phyloP scores from a whole-genome alignment of 441 rosid genomes.

The Corymbia calophylla region DNA sequence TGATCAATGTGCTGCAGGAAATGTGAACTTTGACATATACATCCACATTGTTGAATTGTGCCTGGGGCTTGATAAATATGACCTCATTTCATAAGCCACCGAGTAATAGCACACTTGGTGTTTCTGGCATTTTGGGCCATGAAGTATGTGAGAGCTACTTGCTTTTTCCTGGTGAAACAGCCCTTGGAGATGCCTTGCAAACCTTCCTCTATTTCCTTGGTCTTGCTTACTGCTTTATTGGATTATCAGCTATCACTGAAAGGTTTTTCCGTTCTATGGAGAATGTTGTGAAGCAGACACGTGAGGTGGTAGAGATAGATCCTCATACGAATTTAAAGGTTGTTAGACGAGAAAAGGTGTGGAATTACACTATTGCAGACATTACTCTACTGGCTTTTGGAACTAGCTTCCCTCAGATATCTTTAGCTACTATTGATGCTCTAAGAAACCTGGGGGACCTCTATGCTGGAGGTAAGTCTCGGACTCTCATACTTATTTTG shows the following conservation, averaged over 20 bases:
- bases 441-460: slow-evolving; percentile 53
- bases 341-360: slow-evolving; percentile 58
- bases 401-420: slow-evolving; percentile 95
- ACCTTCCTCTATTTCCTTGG: slow-evolving; percentile 47
- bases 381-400: slow-evolving; percentile 87
- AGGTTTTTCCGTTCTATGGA: slow-evolving; percentile 88
- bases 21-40: neutral
- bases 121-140: slow-evolving; percentile 14
- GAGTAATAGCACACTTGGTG: slow-evolving; percentile 6
- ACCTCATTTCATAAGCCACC: slow-evolving; percentile 12
- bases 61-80: slow-evolving; percentile 15
- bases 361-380: slow-evolving; percentile 92
- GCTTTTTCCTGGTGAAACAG: slow-evolving; percentile 45
- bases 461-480: slow-evolving; percentile 72
- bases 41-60: neutral
- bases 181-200: slow-evolving; percentile 34
- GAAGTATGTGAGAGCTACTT: slow-evolving; percentile 61
- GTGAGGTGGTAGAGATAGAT: slow-evolving; percentile 58
- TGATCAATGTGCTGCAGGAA: neutral
- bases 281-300: slow-evolving; percentile 80
- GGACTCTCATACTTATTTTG: neutral
- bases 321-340: slow-evolving; percentile 42
- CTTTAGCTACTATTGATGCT: slow-evolving; percentile 91
- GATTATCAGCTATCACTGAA: slow-evolving; percentile 82
- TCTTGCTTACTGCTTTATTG: slow-evolving; percentile 80